Conservation (phyloP, 2,329 filamentous ascomycete species). For the Penicillium sp. region DNA sequence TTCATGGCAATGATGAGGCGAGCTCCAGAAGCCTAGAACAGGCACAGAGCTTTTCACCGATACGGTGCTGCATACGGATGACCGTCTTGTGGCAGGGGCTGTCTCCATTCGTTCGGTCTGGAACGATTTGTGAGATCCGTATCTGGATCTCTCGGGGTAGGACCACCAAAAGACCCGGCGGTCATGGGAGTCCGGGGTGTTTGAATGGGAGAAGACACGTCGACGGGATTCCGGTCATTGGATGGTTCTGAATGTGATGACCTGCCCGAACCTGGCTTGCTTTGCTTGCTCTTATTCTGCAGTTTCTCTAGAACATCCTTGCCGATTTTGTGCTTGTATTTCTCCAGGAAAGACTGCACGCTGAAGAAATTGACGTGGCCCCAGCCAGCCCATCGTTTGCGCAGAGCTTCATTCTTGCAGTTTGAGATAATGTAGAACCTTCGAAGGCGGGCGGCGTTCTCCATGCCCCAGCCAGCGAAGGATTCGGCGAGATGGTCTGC, state of each 20-base stretch:
- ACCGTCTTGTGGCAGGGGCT: neutral
- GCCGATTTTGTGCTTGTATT: conserved; percentile 2
- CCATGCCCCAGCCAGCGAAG: conserved; percentile 41
- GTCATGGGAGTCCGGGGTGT: neutral
- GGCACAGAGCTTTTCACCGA: neutral
- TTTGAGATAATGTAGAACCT: conserved; percentile 32
- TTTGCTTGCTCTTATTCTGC: neutral
- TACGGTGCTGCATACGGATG: neutral
- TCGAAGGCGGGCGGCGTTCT: conserved; percentile 35
- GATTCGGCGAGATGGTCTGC: conserved; percentile 42
- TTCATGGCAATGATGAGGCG: neutral
- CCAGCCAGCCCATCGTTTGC: conserved; percentile 14
- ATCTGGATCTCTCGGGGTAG: neutral
- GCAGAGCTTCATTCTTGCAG: neutral
- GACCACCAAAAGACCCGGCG: neutral
- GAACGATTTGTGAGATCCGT: neutral
- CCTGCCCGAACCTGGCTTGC: neutral
- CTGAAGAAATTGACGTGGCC: conserved; percentile 14
- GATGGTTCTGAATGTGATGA: neutral
- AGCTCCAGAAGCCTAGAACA: neutral
- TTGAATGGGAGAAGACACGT: neutral
- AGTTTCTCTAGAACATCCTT: neutral
- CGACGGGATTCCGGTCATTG: neutral
- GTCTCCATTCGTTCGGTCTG: neutral
- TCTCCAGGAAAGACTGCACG: conserved; percentile 3